These are phyloP conservation scores for Pestalotiopsis sp. DNA, from an alignment of 2,329 filamentous ascomycete species.

Conservation along the genomic window DNA sequence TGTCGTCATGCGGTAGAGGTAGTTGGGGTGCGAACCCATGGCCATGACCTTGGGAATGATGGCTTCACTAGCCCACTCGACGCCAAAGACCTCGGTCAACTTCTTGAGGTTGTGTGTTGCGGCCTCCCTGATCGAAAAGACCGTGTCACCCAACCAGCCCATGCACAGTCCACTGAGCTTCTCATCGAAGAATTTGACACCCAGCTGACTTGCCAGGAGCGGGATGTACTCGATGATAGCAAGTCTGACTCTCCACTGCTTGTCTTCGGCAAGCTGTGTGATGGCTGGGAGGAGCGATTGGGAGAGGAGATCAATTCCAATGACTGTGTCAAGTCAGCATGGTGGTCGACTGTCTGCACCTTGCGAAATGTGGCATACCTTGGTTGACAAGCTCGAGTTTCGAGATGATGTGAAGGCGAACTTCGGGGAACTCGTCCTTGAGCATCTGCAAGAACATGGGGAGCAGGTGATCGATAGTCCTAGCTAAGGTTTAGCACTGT, in stretches of 20 bases:
- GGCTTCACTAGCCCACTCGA: constrained; percentile 94
- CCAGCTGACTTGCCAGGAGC: constrained; percentile 90
- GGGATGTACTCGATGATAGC: constrained; percentile 99
- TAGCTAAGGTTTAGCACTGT: constrained; percentile 36
- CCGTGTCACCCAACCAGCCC: constrained; percentile 97
- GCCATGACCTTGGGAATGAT: constrained; percentile 99
- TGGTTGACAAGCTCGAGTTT: constrained; percentile 98
- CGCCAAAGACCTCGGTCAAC: constrained; percentile 96
- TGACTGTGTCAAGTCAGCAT: constrained; percentile 60
- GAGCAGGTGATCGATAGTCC: constrained; percentile 92
- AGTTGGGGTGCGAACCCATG: constrained; percentile 98
- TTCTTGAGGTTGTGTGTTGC: constrained; percentile 98
- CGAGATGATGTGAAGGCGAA: constrained; percentile 98
- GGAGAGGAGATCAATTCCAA: constrained; percentile 94
- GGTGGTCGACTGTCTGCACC: not conserved
- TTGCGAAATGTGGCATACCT: constrained; percentile 52
- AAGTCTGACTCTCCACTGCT: constrained; percentile 97
- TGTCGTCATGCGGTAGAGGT: constrained; percentile 99
- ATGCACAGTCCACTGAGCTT: constrained; percentile 95
- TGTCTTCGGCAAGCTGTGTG: constrained; percentile 96
- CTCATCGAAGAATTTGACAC: constrained; percentile 97
- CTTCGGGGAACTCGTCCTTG: constrained; percentile 98
- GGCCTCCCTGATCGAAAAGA: constrained; percentile 97
- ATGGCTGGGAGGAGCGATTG: constrained; percentile 97
- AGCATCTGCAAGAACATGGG: constrained; percentile 99